These are phyloP conservation scores for Fraxinus sp. DNA, from an alignment of 305 asterid genomes.

Conservation along the genomic window DNA sequence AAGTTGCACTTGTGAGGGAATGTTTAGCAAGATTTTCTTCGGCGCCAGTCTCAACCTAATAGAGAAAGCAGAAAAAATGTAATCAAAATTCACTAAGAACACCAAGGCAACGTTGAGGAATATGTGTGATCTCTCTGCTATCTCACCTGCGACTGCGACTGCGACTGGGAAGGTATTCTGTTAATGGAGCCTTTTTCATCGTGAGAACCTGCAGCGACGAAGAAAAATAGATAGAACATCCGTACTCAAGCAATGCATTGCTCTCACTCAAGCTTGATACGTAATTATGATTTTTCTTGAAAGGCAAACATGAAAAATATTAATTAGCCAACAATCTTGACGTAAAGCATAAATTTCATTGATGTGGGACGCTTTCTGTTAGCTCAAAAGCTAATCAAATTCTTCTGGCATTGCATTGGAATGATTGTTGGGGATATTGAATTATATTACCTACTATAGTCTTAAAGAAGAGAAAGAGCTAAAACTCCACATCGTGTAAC, in stretches of 20 bases:
- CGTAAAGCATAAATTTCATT: neutral
- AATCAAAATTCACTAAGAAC: neutral
- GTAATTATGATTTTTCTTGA: neutral
- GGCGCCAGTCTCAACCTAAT: slow-evolving; percentile 19
- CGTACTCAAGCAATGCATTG: neutral
- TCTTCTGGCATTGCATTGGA: neutral
- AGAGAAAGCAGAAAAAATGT: neutral
- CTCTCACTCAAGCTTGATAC: neutral
- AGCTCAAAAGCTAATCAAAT: neutral
- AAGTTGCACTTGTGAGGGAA: slow-evolving; percentile 45
- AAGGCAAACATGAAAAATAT: neutral
- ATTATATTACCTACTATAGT: neutral
- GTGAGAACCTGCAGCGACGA: slow-evolving; percentile 32
- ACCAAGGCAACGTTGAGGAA: neutral
- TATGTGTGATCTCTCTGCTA: neutral
- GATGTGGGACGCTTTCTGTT: neutral
- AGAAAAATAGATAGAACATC: neutral
- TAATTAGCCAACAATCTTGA: neutral
- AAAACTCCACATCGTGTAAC: neutral
- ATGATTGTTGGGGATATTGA: neutral
- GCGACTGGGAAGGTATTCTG: slow-evolving; percentile 29
- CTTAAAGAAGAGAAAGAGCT: neutral
- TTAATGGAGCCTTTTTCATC: slow-evolving; percentile 30
- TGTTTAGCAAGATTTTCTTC: slow-evolving; percentile 36
- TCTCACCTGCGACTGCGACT: slow-evolving; percentile 42